phyloP scores from a whole-genome alignment of 768 basidiomycete genomes.

The Kwoniella bestiolae region DNA sequence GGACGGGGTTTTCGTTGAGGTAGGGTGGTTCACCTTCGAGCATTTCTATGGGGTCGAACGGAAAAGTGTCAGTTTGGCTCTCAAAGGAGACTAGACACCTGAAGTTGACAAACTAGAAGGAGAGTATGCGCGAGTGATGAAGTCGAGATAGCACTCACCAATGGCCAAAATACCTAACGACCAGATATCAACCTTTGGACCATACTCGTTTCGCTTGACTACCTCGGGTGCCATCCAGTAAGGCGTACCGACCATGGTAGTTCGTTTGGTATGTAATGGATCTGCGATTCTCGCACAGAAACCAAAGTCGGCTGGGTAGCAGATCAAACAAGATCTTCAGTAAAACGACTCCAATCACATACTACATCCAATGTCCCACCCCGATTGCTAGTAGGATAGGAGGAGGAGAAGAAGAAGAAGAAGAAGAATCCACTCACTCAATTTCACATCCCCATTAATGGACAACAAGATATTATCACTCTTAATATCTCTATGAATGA shows the following conservation, averaged over 20 bases:
- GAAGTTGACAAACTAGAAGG: no score
- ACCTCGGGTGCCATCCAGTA: constrained; percentile 99
- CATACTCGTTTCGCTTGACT: constrained; percentile 95
- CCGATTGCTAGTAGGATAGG: no score
- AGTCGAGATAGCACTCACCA: constrained; percentile 57
- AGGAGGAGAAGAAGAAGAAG: not conserved
- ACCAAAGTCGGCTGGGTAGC: constrained; percentile 56
- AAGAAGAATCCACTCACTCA: constrained; percentile 69
- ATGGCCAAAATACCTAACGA: constrained; percentile 98
- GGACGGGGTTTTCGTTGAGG: constrained; percentile 90
- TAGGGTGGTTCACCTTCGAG: constrained; percentile 97
- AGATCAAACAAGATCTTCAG: no score
- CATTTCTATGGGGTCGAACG: constrained; percentile 65
- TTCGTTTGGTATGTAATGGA: constrained; percentile 67
- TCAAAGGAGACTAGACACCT: no score
- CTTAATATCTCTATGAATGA: constrained; percentile 99
- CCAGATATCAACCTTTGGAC: constrained; percentile 96
- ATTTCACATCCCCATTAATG: constrained; percentile 93
- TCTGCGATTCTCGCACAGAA: constrained; percentile 59
- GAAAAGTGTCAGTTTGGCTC: not conserved
- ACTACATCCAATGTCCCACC: no score
- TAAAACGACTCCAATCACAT: no score
- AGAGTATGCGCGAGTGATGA: no score
- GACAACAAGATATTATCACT: constrained; percentile 94
- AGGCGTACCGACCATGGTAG: constrained; percentile 97